phyloP scores from a whole-genome alignment of 2,329 filamentous ascomycete species.

The Niveomyces coronatus region DNA sequence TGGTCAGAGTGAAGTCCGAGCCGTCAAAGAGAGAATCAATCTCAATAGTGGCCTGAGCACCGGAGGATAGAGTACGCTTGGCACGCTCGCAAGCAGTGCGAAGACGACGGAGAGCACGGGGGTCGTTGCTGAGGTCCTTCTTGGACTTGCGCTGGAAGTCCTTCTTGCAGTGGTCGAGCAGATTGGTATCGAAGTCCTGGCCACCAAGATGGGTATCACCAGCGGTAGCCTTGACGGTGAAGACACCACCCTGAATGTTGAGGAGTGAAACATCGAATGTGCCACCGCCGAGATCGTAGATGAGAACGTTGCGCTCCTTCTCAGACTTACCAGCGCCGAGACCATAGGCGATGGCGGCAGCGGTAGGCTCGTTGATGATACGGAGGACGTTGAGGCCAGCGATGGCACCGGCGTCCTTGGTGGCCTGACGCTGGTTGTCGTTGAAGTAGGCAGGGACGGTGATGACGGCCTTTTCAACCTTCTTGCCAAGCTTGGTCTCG shows the following conservation, averaged over 20 bases:
- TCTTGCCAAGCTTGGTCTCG: slow-evolving; percentile 96
- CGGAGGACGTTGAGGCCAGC: slow-evolving; percentile 95
- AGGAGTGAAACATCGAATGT: slow-evolving; percentile 99
- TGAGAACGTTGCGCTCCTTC: slow-evolving; percentile 97
- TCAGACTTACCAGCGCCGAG: slow-evolving; percentile 88
- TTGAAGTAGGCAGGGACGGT: slow-evolving; percentile 99
- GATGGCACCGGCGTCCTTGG: slow-evolving; percentile 98
- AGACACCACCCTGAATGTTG: slow-evolving; percentile 98
- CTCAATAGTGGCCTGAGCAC: slow-evolving; percentile 94
- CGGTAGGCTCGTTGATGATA: slow-evolving; percentile 99
- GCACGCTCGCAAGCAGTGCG: slow-evolving; percentile 98
- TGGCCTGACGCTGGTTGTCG: slow-evolving; percentile 99
- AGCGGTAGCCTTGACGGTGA: slow-evolving; percentile 96
- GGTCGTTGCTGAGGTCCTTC: slow-evolving; percentile 68
- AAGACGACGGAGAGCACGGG: slow-evolving; percentile 90
- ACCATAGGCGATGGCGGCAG: slow-evolving; percentile 96
- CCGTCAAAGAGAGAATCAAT: slow-evolving; percentile 98
- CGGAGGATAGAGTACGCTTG: slow-evolving; percentile 97
- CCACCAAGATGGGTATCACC: slow-evolving; percentile 96
- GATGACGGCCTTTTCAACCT: slow-evolving; percentile 97
- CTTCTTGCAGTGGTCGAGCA: slow-evolving; percentile 94
- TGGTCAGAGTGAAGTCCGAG: slow-evolving; percentile 93
- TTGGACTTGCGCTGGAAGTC: slow-evolving; percentile 81
- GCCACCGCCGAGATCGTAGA: slow-evolving; percentile 99
- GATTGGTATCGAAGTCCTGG: slow-evolving; percentile 92